Conservation (phyloP, 345 rosid genomes). For the Citrus trifoliata region DNA sequence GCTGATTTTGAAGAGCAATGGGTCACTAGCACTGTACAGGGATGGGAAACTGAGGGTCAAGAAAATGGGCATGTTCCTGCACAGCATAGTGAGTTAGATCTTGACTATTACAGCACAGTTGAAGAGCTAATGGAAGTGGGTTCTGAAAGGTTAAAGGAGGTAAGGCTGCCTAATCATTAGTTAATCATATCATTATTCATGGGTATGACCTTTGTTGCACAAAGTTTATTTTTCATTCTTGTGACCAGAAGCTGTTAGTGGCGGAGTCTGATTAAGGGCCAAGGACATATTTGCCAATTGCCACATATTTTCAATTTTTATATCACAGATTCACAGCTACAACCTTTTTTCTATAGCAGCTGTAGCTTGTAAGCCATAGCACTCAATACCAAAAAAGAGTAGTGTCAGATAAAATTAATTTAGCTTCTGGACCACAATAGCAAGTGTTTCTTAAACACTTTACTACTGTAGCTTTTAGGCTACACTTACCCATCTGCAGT, state of each 20-base stretch:
- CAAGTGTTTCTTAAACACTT: no score
- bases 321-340: no score
- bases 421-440: no score
- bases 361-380: no score
- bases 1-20: constrained; percentile 82
- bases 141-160: constrained; percentile 89
- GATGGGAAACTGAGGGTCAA: constrained; percentile 56
- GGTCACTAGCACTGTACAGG: constrained; percentile 47
- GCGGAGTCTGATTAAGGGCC: not conserved
- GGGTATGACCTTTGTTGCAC: not conserved
- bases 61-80: constrained; percentile 54
- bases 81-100: constrained; percentile 59
- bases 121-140: constrained; percentile 93
- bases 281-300: no score
- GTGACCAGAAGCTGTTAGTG: not conserved
- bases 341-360: no score
- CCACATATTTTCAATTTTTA: no score
- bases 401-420: no score
- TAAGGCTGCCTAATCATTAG: constrained; percentile 23
- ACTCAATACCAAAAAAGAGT: no score
- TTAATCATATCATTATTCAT: not conserved
- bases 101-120: constrained; percentile 83
- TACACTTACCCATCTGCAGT: no score
- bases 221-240: not conserved
- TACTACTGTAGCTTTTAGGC: no score